phyloP scores from a whole-genome alignment of 805 yeast species.

The Lipomyces sp. region DNA sequence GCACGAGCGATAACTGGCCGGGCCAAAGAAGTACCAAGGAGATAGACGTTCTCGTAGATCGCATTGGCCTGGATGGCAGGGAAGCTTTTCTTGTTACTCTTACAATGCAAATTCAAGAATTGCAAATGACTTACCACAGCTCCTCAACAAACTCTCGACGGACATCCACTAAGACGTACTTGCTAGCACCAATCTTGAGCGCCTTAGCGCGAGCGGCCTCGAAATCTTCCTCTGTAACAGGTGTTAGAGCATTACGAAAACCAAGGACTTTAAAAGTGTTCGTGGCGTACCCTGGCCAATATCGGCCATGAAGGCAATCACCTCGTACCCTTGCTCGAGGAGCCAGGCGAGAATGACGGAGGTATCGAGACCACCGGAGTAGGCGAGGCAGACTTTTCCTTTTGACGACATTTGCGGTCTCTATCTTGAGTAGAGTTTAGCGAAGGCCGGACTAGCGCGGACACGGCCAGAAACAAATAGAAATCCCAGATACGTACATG shows the following conservation, averaged over 20 bases:
- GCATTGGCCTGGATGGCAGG: constrained; percentile 99
- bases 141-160: constrained; percentile 93
- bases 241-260: too few relatives aligned
- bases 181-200: constrained; percentile 93
- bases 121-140: constrained; percentile 57
- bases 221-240: constrained; percentile 81
- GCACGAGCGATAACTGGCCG: constrained; percentile 99
- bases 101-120: not conserved
- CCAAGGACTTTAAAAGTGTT: not conserved
- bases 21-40: constrained; percentile 96
- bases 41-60: constrained; percentile 94
- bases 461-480: too few relatives aligned
- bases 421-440: not conserved
- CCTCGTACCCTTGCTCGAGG: constrained; percentile 97
- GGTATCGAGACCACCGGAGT: constrained; percentile 99
- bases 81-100: constrained; percentile 47
- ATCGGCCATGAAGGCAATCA: constrained; percentile 96
- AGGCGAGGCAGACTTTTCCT: constrained; percentile 98
- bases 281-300: constrained; percentile 71
- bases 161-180: constrained; percentile 91
- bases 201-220: constrained; percentile 97
- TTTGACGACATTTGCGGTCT: constrained; percentile 60
- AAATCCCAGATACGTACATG: too few relatives aligned
- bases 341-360: constrained; percentile 98
- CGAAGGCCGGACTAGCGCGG: too few relatives aligned